Percentiles rank a stretch among this genome's conserved stretches.
These are phyloP conservation scores for Cotoneaster glaucophyllus DNA, from an alignment of 306 rosid genomes.

Conservation along the genomic window DNA sequence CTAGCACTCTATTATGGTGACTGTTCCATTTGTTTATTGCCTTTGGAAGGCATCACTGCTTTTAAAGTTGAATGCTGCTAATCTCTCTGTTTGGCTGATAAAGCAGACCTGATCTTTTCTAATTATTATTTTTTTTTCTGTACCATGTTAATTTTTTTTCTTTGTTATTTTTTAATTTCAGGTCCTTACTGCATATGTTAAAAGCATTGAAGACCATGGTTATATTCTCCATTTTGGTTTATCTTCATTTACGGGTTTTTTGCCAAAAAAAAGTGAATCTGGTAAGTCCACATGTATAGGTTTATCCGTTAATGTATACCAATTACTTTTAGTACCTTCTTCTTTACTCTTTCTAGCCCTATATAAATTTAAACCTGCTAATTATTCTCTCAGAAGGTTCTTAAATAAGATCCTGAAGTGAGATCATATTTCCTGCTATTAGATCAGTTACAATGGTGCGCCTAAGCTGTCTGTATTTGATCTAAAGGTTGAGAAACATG, in stretches of 20 bases:
- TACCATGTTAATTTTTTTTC: neutral
- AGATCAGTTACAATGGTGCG: neutral
- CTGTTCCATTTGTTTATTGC: neutral
- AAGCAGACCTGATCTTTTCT: neutral
- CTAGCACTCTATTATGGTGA: neutral
- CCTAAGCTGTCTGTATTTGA: neutral
- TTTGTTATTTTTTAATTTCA: conserved; percentile 24
- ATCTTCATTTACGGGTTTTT: conserved; percentile 71
- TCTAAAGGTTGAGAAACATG: neutral
- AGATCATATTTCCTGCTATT: neutral
- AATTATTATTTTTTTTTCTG: neutral
- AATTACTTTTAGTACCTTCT: neutral
- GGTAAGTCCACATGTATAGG: conserved; percentile 29
- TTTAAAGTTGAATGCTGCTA: neutral
- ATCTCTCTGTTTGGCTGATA: neutral
- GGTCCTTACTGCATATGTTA: conserved; percentile 80
- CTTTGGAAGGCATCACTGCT: neutral
- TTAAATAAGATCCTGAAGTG: neutral
- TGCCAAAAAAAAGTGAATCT: conserved; percentile 47
- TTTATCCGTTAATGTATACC: conserved; percentile 7
- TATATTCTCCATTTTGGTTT: conserved; percentile 93
- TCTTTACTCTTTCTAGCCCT: neutral
- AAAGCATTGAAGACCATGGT: conserved; percentile 95
- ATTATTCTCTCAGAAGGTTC: neutral
- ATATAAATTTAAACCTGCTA: neutral